Evolutionary conservation across 352 stramenopile genomes (phyloP).

Genomic region (Thraustochytrium striatum): DNA sequence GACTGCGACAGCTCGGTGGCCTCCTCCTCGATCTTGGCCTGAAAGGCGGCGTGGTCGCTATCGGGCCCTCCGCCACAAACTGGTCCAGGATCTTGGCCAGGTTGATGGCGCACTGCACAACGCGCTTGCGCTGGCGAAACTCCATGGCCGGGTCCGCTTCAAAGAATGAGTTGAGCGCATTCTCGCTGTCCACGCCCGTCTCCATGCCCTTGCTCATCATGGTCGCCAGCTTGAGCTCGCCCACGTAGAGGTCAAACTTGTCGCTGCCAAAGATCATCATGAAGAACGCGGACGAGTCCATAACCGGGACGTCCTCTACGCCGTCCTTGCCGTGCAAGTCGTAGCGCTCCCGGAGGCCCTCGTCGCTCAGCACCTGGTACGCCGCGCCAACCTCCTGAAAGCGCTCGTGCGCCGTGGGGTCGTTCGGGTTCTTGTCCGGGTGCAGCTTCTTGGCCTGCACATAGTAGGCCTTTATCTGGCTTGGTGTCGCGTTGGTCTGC

Average conservation of each 20-base stretch:
- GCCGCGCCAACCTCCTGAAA: constrained; percentile 55
- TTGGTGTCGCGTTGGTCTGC: constrained; percentile 53
- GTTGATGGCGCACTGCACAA: constrained; percentile 50
- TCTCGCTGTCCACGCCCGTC: constrained; percentile 3
- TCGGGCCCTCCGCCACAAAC: constrained; percentile 29
- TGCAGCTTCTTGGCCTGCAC: constrained; percentile 56
- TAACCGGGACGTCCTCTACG: constrained; percentile 50
- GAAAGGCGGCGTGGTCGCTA: constrained; percentile 9
- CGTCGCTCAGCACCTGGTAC: constrained; percentile 55
- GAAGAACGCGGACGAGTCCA: constrained; percentile 51
- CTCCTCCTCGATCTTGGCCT: constrained; percentile 47
- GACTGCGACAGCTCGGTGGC: constrained; percentile 51
- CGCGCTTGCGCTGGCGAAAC: constrained; percentile 50
- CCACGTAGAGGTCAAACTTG: constrained; percentile 54
- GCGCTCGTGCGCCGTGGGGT: constrained; percentile 52
- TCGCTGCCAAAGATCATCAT: constrained; percentile 57
- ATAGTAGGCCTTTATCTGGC: constrained; percentile 60
- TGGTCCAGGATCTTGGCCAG: constrained; percentile 44
- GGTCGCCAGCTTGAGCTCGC: constrained; percentile 54
- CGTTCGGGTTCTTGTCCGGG: constrained; percentile 54
- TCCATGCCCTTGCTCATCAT: constrained; percentile 43
- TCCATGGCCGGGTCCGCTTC: constrained; percentile 43
- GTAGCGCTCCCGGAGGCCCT: constrained; percentile 50
- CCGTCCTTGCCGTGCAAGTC: constrained; percentile 55
- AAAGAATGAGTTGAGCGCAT: constrained; percentile 1